Evolutionary conservation across 164 flowering plant genomes (phyloP), one percentile per base, ranked within the genome.

Genomic region (Aristolochia contorta): DNA sequence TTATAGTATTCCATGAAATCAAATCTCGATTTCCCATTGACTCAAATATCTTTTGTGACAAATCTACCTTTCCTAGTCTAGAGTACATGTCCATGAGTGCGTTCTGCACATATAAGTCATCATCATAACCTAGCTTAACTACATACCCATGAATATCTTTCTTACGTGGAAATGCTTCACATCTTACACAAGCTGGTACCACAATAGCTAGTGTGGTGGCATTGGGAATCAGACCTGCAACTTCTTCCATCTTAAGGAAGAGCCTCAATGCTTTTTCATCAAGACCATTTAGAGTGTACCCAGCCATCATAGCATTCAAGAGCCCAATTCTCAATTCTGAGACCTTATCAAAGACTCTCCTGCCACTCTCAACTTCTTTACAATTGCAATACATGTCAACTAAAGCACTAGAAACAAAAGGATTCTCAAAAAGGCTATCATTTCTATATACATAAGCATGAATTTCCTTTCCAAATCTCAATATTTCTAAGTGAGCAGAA

Each of bases 331-430:
- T 75, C 67, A 70, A 60, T 12, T 75, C 74, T 10, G 53, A 47
- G 22, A 78, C 58, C 50, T 63, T 53, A 52, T 89, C 77, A 66
- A 86, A 89, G 54, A 89, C 82, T 23, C 47, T 72, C 1, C 82
- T 70, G 51, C 80, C 96, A 65, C 73, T 71, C 12, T 69, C 71
- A 24, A 83, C 80, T 63, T 67, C 57, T 33, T 67, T 61, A 61
- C 93, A 89, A 51, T 84, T 86, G 67, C 86, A 84, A 64, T 86
- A 89, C 96, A 89, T 84, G 71, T 89, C 96, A 48, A 89, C 91
- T 47, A 89, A 69, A 65, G 96, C 85, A 74, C 89, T 84, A 12
- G 76, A 80, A 22, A 85, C 85, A 60, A 67, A 85, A 24, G 89
- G 71, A 70, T 85, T 85, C 43, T 63, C 70, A 58, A 65, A 68